phyloP scores from a whole-genome alignment of 345 rosid genomes.

The Populus alba region DNA sequence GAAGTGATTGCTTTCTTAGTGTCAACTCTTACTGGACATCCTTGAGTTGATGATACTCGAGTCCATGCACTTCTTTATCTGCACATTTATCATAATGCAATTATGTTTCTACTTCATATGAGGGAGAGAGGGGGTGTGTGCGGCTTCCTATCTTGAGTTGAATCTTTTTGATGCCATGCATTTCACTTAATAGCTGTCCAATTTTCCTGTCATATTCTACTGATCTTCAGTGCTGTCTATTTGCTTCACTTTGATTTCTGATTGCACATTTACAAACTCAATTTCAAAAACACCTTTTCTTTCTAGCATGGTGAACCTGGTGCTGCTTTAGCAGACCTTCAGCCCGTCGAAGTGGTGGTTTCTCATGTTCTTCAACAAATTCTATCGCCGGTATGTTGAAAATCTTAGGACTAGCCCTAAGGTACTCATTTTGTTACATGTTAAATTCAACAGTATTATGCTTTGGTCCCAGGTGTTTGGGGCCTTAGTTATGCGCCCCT shows the following conservation, averaged over 20 bases:
- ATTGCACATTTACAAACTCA: neutral
- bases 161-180: neutral
- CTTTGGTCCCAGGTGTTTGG: neutral
- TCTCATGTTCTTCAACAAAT: conserved; percentile 85
- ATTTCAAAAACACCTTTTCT: conserved; percentile 9
- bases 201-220: neutral
- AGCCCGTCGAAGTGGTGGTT: conserved; percentile 79
- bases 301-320: conserved; percentile 93
- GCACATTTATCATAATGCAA: neutral
- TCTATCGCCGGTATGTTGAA: conserved; percentile 61
- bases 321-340: conserved; percentile 85
- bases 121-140: neutral
- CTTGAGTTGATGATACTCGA: neutral
- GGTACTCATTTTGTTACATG: neutral
- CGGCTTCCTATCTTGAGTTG: neutral
- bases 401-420: conserved; percentile 1
- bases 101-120: neutral
- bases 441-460: neutral
- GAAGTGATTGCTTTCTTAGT: neutral
- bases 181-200: neutral
- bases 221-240: neutral
- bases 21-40: conserved; percentile 1
- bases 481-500: neutral
- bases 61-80: neutral
- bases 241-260: neutral